phyloP scores from a whole-genome alignment of 179 eudicot species.

The Actinidia chinensis region DNA sequence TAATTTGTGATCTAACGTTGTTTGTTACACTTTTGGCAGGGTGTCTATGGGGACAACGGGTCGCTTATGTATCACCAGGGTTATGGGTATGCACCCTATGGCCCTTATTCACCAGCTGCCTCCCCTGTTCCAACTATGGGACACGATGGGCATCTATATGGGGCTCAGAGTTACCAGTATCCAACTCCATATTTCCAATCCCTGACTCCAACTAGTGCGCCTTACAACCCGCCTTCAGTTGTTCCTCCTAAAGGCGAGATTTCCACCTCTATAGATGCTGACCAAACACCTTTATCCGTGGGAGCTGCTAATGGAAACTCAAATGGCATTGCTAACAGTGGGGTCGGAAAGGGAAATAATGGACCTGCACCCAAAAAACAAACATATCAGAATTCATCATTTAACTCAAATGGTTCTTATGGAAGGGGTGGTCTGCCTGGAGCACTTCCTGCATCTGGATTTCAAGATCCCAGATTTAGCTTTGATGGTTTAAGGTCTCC shows the following conservation, averaged over 20 bases:
- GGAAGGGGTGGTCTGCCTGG: constrained; percentile 39
- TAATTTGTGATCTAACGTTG: neutral
- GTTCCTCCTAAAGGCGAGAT: constrained; percentile 40
- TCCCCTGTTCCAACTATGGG: constrained; percentile 63
- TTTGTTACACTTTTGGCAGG: constrained; percentile 31
- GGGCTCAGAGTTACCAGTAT: constrained; percentile 65
- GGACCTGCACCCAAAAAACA: constrained; percentile 34
- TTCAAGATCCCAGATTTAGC: constrained; percentile 58
- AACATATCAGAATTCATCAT: constrained; percentile 41
- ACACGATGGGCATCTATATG: constrained; percentile 62
- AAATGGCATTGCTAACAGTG: constrained; percentile 29
- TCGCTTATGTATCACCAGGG: constrained; percentile 61
- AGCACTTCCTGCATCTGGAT: constrained; percentile 41
- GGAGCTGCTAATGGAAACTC: constrained; percentile 38
- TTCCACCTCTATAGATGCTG: constrained; percentile 34
- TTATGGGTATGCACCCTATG: constrained; percentile 65
- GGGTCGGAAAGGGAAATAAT: constrained; percentile 31
- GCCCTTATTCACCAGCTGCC: constrained; percentile 56
- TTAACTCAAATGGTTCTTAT: constrained; percentile 33
- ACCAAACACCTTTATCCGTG: constrained; percentile 36
- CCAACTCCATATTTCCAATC: constrained; percentile 56
- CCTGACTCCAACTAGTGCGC: constrained; percentile 36
- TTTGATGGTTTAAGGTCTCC: constrained; percentile 52
- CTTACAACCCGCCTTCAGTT: constrained; percentile 35
- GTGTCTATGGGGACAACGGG: constrained; percentile 57